These are phyloP conservation scores for Argentina anserina DNA, from an alignment of 306 rosid genomes.

Conservation along the genomic window DNA sequence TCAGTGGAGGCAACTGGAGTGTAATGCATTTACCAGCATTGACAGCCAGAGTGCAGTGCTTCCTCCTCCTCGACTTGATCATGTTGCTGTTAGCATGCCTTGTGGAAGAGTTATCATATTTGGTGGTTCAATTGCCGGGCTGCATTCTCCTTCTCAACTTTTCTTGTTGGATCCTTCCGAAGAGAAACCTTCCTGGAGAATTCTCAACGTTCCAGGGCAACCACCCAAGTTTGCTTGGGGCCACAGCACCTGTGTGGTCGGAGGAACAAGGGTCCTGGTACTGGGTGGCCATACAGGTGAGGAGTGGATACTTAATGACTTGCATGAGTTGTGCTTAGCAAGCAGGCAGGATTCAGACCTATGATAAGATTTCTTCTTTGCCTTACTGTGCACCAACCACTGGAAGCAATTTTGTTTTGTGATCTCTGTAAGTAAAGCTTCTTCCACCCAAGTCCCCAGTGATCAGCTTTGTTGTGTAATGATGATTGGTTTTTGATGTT, in stretches of 20 bases:
- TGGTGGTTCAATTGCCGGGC: slow-evolving; percentile 92
- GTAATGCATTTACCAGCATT: slow-evolving; percentile 56
- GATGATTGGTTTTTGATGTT: neutral
- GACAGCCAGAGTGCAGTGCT: slow-evolving; percentile 80
- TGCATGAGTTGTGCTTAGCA: slow-evolving; percentile 92
- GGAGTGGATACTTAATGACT: slow-evolving; percentile 95
- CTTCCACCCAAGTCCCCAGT: neutral
- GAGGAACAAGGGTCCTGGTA: slow-evolving; percentile 91
- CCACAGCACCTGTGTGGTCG: slow-evolving; percentile 93
- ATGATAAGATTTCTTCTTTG: slow-evolving; percentile 13
- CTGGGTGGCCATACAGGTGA: slow-evolving; percentile 95
- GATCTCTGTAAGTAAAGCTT: neutral
- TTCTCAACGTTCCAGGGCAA: slow-evolving; percentile 86
- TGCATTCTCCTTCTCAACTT: slow-evolving; percentile 95
- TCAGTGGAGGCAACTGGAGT: slow-evolving; percentile 86
- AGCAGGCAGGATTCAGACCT: slow-evolving; percentile 72
- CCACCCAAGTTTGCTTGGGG: slow-evolving; percentile 99
- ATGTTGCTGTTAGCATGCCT: slow-evolving; percentile 98
- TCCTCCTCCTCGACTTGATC: slow-evolving; percentile 94
- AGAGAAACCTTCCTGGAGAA: slow-evolving; percentile 97
- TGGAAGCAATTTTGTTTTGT: slow-evolving; percentile 27
- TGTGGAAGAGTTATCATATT: slow-evolving; percentile 92
- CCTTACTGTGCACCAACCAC: slow-evolving; percentile 4
- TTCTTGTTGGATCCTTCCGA: slow-evolving; percentile 94
- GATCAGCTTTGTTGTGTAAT: neutral